Evolutionary conservation across 2,329 filamentous ascomycete genomes (phyloP).

Genomic region (Cladorrhinum sp.): DNA sequence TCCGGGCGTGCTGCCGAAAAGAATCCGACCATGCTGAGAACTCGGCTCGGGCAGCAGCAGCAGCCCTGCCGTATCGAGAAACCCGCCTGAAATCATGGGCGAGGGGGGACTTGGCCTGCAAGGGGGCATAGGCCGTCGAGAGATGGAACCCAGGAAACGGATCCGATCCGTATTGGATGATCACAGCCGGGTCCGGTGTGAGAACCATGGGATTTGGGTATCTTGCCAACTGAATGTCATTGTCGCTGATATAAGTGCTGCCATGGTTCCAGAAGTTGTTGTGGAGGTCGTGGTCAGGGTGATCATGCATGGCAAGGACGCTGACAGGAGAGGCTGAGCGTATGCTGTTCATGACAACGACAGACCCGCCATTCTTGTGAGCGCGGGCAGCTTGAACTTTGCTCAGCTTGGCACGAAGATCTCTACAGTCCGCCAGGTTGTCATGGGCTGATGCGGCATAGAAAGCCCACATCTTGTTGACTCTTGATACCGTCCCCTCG

Average conservation of each 20-base stretch:
- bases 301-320: no score
- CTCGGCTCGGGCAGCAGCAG: conserved; percentile 39
- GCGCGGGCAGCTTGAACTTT: no score
- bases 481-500: background rate
- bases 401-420: no score
- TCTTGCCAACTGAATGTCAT: background rate
- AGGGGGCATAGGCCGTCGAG: conserved; percentile 41
- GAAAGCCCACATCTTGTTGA: conserved; percentile 6
- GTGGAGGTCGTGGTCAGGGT: no score
- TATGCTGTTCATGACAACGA: no score
- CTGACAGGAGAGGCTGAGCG: no score
- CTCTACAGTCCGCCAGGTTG: no score
- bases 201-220: conserved; percentile 44
- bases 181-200: conserved; percentile 31
- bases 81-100: no score
- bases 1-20: conserved; percentile 30
- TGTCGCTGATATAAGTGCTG: background rate
- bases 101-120: conserved; percentile 33
- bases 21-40: conserved; percentile 45
- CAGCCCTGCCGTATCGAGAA: conserved; percentile 9
- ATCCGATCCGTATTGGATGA: conserved; percentile 48
- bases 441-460: background rate
- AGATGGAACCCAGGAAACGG: conserved; percentile 56
- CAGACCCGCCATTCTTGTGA: no score
- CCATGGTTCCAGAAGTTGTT: conserved; percentile 1